Evolutionary conservation across 106 monocot genomes (phyloP), one percentile per base, ranked within the genome.

Genomic region (Dioscorea zingiberensis): DNA sequence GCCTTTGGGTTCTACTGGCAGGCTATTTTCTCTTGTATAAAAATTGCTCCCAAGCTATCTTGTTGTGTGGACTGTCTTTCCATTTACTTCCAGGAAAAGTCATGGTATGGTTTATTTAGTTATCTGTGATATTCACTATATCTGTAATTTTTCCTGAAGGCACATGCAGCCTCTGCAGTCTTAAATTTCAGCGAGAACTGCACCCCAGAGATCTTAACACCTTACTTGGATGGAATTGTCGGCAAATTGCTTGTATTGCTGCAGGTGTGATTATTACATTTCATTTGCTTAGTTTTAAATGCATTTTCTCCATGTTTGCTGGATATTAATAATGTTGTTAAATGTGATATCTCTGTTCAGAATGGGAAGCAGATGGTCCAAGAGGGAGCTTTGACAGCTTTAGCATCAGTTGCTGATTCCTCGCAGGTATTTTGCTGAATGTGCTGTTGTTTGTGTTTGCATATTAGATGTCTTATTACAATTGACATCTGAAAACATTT

Each of bases 401-500:
- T 97, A 69, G 97, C 97, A 60, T 97, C 97, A 47, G 97, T 97
- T 66, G 97, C 97, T 58, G 97, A 97, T 86, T 88, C 91, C 44
- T 91, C 91, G 44, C 88, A 97, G 86, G 97, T 92, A 64, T 44
- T 18, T 48, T 77, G 15, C 32, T 67, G 3, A 48, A 27, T 26
- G 16, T 13, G 24, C 17, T 68, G 48, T 69, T 19, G 16, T 48
- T 46, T 4, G n/a, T 4, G 44, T 23, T 38, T 38, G 46, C 59
- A 59, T 58, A 54, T 68, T 21, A 2, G 69, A 30, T 22, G 18
- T 54, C 21, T 53, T 12, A 18, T 5, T 19, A 2, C 14, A 51
- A 18, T 14, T 2, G 49, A 9, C 49, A 49, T 49, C 18, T 49
- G 10, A 49, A 18, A 19, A 72, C 23, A 27, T 23, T 66, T 71